Conservation (phyloP, 2,329 filamentous ascomycete species). For the Colletotrichum costaricense region DNA sequence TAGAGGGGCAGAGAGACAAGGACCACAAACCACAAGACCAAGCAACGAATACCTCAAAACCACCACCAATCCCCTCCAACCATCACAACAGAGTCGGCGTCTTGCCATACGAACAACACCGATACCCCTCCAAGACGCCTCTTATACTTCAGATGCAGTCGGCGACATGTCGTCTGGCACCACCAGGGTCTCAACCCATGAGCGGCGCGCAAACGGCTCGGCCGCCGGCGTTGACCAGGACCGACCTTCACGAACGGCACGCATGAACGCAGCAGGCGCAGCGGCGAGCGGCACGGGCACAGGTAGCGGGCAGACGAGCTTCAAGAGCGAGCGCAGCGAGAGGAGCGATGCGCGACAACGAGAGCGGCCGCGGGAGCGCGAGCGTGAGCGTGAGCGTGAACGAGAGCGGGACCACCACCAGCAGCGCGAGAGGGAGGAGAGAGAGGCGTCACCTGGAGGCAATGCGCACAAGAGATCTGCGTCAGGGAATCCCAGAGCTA, state of each 20-base stretch:
- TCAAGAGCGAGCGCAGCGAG: slow-evolving; percentile 45
- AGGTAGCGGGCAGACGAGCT: slow-evolving; percentile 40
- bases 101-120: neutral
- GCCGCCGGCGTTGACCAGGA: slow-evolving; percentile 45
- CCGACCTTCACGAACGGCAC: slow-evolving; percentile 40
- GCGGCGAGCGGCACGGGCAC: slow-evolving; percentile 14
- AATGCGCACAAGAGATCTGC: slow-evolving; percentile 66
- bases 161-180: slow-evolving; percentile 55
- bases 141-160: slow-evolving; percentile 47
- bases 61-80: neutral
- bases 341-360: slow-evolving; percentile 28
- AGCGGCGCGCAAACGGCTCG: slow-evolving; percentile 54
- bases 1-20: slow-evolving; percentile 28
- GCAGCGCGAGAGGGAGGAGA: slow-evolving; percentile 49
- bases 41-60: neutral
- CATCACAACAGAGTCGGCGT: neutral
- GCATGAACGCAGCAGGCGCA: slow-evolving; percentile 45
- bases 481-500: slow-evolving; percentile 66
- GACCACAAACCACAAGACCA: neutral
- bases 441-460: slow-evolving; percentile 47
- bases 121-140: neutral
- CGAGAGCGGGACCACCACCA: slow-evolving; percentile 43
- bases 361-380: slow-evolving; percentile 16
- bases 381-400: slow-evolving; percentile 44
- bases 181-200: slow-evolving; percentile 53